Evolutionary conservation across 2,329 filamentous ascomycete genomes (phyloP), one percentile per base, ranked within the genome.

Genomic region (Ophiocordyceps polyrhachis-furcata): DNA sequence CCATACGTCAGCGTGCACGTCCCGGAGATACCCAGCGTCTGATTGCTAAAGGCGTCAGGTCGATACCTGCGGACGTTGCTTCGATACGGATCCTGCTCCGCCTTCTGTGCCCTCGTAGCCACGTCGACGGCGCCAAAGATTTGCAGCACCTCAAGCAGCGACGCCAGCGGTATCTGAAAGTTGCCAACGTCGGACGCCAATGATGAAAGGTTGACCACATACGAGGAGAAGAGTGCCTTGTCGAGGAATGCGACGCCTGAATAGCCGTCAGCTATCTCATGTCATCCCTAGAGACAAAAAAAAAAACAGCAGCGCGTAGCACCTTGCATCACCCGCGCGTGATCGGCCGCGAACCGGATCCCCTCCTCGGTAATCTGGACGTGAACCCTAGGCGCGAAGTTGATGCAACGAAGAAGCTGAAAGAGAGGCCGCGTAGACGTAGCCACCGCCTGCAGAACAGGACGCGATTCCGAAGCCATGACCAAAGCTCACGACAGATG

Each of bases 271-370:
- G 25, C 15, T 6, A 23, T n/a, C 8, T n/a, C 9, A 35, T 7
- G 25, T 9, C 19, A 15, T 4, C n/a, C 37, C n/a, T 8, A 29
- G 25, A 2, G 8, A 11, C 5, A 28, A 2, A 8, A 37, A n/a
- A 5, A 32, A 38, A 43, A 49, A 50, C n/a, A n/a, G n/a, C n/a
- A n/a, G 44, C 49, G 5, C 20, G 15, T 9, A 49, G 45, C 66
- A 83, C 83, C 87, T 76, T 96, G 88, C 76, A 96, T 88, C 21
- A 89, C 84, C 50, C 85, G 80, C 12, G 83, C 79, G 56, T 95
- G 84, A 55, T 95, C 87, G 23, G 83, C 86, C 17, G 83, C 81
- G 58, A 98, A 91, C 47, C 85, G 79, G 49, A 98, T 72, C 11
- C 88, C 88, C 50, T 91, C 81, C 44, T 81, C 76, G 13, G 82